Evolutionary conservation across 371 early-diverging fungal species (phyloP).

Genomic region (Mortierella sp.): DNA sequence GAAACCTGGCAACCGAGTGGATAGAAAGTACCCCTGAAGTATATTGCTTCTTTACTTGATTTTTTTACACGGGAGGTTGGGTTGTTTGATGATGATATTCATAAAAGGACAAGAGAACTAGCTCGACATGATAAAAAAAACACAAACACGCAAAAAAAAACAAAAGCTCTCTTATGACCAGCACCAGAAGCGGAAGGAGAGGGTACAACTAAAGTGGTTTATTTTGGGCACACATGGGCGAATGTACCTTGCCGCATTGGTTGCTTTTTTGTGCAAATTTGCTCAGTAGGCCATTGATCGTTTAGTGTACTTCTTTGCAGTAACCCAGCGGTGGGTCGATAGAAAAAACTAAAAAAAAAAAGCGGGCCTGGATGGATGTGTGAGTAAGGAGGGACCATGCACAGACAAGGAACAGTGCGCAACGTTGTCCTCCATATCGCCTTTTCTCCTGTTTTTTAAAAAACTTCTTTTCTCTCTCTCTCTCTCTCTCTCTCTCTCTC

Average conservation of each 20-base stretch:
- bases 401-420: slow-evolving; percentile 5
- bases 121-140: background rate
- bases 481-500: background rate
- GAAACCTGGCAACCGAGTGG: too few relatives aligned
- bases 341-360: too few relatives aligned
- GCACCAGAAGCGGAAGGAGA: background rate
- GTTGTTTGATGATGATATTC: too few relatives aligned
- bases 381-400: background rate
- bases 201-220: background rate
- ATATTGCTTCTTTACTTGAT: too few relatives aligned
- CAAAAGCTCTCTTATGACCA: background rate
- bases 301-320: background rate
- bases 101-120: background rate
- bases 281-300: background rate
- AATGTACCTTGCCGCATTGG: background rate
- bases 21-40: too few relatives aligned
- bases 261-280: background rate
- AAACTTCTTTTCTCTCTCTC: background rate
- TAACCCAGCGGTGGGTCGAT: background rate
- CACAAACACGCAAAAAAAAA: background rate
- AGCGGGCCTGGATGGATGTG: background rate
- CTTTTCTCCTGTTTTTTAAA: background rate
- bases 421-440: background rate
- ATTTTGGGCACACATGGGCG: background rate
- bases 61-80: too few relatives aligned